phyloP scores from a whole-genome alignment of 495 filamentous ascomycete species.

The Sabuloglossum arenarium region DNA sequence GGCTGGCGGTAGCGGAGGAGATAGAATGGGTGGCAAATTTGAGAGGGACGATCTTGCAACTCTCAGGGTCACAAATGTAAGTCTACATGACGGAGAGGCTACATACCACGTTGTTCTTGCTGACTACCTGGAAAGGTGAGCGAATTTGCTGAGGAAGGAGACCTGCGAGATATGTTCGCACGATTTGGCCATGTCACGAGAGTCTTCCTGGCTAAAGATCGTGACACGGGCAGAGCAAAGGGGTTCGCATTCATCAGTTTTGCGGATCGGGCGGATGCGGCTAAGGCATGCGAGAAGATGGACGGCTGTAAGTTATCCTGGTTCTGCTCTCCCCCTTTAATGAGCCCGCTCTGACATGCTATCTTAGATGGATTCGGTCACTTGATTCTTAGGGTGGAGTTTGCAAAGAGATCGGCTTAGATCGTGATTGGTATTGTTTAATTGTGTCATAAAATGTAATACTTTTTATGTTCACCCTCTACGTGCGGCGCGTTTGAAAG shows the following conservation, averaged over 20 bases:
- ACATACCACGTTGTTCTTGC: not conserved
- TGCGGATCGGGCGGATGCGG: constrained; percentile 68
- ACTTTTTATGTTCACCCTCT: too few species aligned
- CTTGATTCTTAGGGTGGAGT: constrained; percentile 77
- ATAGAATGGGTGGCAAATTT: constrained; percentile 84
- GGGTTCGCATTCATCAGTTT: constrained; percentile 98
- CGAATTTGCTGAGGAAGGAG: constrained; percentile 87
- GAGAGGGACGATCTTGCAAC: constrained; percentile 94
- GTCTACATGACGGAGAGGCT: constrained; percentile 15
- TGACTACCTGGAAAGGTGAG: constrained; percentile 39
- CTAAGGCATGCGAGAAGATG: constrained; percentile 87
- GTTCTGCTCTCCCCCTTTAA: not conserved
- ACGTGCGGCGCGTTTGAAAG: too few species aligned
- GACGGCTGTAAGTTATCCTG: constrained; percentile 54
- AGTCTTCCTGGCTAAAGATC: constrained; percentile 92
- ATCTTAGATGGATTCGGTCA: constrained; percentile 59
- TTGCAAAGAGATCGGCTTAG: constrained; percentile 37
- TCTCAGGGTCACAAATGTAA: constrained; percentile 87
- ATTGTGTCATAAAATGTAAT: too few species aligned
- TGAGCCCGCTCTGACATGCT: constrained; percentile 5
- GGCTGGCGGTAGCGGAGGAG: constrained; percentile 39
- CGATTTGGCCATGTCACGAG: constrained; percentile 88
- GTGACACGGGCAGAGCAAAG: constrained; percentile 86
- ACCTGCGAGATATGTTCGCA: constrained; percentile 94
- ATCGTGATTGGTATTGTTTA: too few species aligned